Conservation (phyloP, 495 filamentous ascomycete species). For the Neurospora discreta region DNA sequence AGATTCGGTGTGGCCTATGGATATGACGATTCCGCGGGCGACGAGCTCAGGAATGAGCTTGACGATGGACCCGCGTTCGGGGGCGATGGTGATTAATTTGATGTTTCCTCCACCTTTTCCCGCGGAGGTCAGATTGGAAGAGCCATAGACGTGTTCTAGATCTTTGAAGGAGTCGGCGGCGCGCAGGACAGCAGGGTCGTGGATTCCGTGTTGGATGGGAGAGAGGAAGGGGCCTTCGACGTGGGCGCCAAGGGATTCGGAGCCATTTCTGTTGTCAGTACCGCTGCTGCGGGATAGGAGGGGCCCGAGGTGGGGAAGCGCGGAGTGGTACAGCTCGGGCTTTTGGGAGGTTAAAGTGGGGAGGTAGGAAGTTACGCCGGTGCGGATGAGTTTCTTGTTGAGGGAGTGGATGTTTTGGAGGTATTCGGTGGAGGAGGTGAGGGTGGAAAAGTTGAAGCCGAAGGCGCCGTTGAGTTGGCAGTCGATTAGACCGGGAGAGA, state of each 20-base stretch:
- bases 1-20: constrained; percentile 73
- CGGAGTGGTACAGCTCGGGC: constrained; percentile 59
- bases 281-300: background rate
- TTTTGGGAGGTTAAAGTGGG: constrained; percentile 65
- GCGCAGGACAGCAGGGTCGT: constrained; percentile 56
- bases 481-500: constrained; percentile 76
- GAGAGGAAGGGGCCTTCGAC: constrained; percentile 76
- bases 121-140: constrained; percentile 40
- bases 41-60: constrained; percentile 48
- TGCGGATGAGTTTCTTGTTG: constrained; percentile 56
- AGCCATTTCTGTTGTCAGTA: too few species aligned
- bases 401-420: constrained; percentile 52
- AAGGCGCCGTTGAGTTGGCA: constrained; percentile 78
- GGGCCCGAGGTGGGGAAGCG: constrained; percentile 64
- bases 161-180: constrained; percentile 41
- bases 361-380: constrained; percentile 75
- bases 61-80: constrained; percentile 58
- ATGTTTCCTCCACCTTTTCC: constrained; percentile 21
- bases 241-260: constrained; percentile 75
- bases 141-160: constrained; percentile 59
- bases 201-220: constrained; percentile 58
- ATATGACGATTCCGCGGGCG: constrained; percentile 52
- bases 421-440: constrained; percentile 57
- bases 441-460: constrained; percentile 72
- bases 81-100: constrained; percentile 71